Percentiles rank a stretch among this genome's conserved stretches.
Evolutionary conservation across 306 rosid genomes (phyloP).

Genomic region (Acacia melanoxylon): DNA sequence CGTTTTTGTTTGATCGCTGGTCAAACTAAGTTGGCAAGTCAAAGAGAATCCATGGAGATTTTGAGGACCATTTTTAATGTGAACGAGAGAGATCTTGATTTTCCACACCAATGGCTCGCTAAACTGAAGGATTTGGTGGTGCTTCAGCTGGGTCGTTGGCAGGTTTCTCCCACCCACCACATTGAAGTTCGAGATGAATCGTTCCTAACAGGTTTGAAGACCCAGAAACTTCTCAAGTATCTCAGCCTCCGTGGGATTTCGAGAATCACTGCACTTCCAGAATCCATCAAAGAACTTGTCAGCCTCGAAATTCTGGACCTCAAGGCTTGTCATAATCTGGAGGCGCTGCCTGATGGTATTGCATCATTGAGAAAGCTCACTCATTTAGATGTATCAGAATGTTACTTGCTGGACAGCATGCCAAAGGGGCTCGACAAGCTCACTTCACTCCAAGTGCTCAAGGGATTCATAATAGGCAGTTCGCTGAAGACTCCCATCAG

Average conservation of each 20-base stretch:
- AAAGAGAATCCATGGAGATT: neutral
- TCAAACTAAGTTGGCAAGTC: neutral
- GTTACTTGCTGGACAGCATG: constrained; percentile 45
- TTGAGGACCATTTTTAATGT: constrained; percentile 36
- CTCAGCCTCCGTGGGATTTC: constrained; percentile 31
- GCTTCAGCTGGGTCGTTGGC: constrained; percentile 39
- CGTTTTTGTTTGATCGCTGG: neutral
- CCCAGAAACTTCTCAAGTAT: constrained; percentile 22
- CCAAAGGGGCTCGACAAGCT: constrained; percentile 42
- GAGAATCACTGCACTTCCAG: neutral
- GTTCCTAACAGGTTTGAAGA: neutral
- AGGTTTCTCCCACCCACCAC: neutral
- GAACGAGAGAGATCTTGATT: neutral
- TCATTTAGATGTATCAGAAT: neutral
- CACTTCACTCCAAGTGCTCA: constrained; percentile 37
- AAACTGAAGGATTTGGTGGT: constrained; percentile 9
- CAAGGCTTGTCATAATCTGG: neutral
- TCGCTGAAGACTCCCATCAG: neutral
- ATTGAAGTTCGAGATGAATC: constrained; percentile 8
- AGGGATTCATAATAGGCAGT: constrained; percentile 40
- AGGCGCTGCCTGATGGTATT: neutral
- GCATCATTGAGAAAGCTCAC: neutral
- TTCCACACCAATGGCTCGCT: neutral
- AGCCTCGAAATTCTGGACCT: neutral
- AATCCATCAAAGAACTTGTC: neutral